Evolutionary conservation across 768 basidiomycete genomes (phyloP), one percentile per base, ranked within the genome.

Genomic region (Trametes sanguinea): DNA sequence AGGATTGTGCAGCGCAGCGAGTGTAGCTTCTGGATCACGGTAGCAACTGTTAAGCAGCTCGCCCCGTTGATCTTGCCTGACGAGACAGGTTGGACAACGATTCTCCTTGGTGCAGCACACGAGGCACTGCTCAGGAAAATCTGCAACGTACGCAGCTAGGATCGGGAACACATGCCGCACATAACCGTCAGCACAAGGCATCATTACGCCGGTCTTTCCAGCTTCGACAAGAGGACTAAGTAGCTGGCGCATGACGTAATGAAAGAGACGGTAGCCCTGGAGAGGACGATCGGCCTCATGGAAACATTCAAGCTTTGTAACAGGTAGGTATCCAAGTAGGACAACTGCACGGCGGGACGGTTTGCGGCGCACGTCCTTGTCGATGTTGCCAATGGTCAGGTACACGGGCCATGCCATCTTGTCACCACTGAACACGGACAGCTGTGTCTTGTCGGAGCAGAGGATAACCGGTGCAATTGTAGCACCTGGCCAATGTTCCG

Each of bases 381-480:
- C 33, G 6, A 75, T 62, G 54, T 74, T 75, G 7, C 74, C 74
- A 45, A 75, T 66, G 16, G 67, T 70, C 11, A 75, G 52, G 43
- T 75, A 74, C 0, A 75, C 70, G 0, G 74, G 74, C 57, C 70
- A 75, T 16, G 74, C 74, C 2, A 48, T 53, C 60, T 82, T 80
- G 56, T 79, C 75, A 0, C 72, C 69, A 11, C 69, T 63, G 60
- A 82, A 80, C 0, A 68, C n/a, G n/a, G n/a, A n/a, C n/a, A n/a
- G n/a, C n/a, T n/a, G n/a, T n/a, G n/a, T n/a, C n/a, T n/a, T n/a
- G 63, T 84, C 80, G 0, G 79, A 74, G 0, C 78, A 74, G 3
- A 84, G 68, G 16, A 83, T 80, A 3, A 84, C 55, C 0, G 81
- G 81, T 0, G 77, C 67, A 4, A 59, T 62, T 0, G 60, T 71